Conservation (phyloP, 371 early-diverging fungal species). For the Saksenaea vasiformis region DNA sequence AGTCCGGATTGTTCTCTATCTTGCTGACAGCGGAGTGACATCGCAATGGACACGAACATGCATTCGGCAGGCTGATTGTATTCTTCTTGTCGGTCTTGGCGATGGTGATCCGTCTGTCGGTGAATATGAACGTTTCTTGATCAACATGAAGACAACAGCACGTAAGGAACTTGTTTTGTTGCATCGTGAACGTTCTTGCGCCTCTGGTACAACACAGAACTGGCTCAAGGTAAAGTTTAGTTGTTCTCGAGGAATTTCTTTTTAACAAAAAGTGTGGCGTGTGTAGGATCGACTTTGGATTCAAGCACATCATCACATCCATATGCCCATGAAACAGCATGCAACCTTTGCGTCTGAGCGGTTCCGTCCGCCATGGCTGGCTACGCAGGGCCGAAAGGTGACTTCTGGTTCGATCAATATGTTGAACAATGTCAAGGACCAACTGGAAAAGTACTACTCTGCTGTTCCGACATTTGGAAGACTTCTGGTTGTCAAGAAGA, state of each 20-base stretch:
- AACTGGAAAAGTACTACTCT: slow-evolving; percentile 70
- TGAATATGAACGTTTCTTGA: slow-evolving; percentile 88
- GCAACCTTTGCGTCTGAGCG: slow-evolving; percentile 24
- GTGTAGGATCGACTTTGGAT: slow-evolving; percentile 84
- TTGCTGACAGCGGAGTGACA: slow-evolving; percentile 90
- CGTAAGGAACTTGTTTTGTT: slow-evolving; percentile 93
- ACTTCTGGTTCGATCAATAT: slow-evolving; percentile 53
- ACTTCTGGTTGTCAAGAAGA: slow-evolving; percentile 36
- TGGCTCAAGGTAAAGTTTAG: slow-evolving; percentile 78
- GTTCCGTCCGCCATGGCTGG: slow-evolving; percentile 56
- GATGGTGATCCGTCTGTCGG: slow-evolving; percentile 89
- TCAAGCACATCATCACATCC: slow-evolving; percentile 95
- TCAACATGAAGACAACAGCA: slow-evolving; percentile 95
- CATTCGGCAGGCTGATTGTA: slow-evolving; percentile 96
- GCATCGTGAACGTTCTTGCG: slow-evolving; percentile 76
- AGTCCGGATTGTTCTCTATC: slow-evolving; percentile 84
- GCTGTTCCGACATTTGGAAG: slow-evolving; percentile 42
- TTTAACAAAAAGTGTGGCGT: background rate
- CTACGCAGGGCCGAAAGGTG: slow-evolving; percentile 57
- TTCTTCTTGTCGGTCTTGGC: slow-evolving; percentile 89
- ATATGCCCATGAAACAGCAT: slow-evolving; percentile 74
- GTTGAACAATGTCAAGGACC: slow-evolving; percentile 66
- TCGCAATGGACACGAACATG: slow-evolving; percentile 96
- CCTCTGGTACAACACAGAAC: slow-evolving; percentile 81
- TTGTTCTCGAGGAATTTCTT: background rate